phyloP scores from a whole-genome alignment of 306 rosid genomes.

The Gillenia trifoliata region DNA sequence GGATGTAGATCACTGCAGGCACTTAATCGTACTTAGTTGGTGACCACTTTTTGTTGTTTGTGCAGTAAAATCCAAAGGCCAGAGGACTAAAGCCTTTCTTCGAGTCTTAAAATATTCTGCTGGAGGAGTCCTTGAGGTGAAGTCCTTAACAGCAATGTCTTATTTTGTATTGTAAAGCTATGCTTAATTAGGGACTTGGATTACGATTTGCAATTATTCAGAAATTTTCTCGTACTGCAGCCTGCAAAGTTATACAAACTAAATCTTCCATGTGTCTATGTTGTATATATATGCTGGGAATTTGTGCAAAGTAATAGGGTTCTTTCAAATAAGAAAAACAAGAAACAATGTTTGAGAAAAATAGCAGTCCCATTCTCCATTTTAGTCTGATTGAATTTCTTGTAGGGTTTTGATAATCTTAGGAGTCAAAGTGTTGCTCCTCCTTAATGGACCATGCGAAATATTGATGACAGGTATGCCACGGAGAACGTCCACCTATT shows the following conservation, averaged over 20 bases:
- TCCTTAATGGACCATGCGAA: conserved; percentile 97
- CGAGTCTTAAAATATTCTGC: conserved; percentile 81
- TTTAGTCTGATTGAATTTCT: conserved; percentile 20
- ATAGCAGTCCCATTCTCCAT: not conserved
- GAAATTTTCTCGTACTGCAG: conserved; percentile 39
- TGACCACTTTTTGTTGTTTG: conserved; percentile 17
- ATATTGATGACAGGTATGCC: conserved; percentile 79
- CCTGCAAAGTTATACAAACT: conserved; percentile 93
- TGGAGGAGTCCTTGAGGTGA: conserved; percentile 94
- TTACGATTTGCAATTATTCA: not conserved
- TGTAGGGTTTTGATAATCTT: conserved; percentile 91
- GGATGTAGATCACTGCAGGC: not conserved
- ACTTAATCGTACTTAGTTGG: not conserved
- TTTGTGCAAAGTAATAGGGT: not conserved
- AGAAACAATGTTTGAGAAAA: conserved; percentile 9
- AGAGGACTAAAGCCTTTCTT: conserved; percentile 82
- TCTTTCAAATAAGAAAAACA: conserved; percentile 18
- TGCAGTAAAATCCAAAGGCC: conserved; percentile 69
- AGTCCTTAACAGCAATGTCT: not conserved
- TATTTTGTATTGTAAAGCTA: not conserved
- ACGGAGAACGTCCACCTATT: not conserved
- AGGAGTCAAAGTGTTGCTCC: conserved; percentile 89
- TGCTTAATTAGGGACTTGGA: not conserved
- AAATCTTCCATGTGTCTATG: conserved; percentile 29
- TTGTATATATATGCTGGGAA: not conserved